Evolutionary conservation across 208 protist genomes (phyloP).

Genomic region (Acanthamoeba lenticulata): DNA sequence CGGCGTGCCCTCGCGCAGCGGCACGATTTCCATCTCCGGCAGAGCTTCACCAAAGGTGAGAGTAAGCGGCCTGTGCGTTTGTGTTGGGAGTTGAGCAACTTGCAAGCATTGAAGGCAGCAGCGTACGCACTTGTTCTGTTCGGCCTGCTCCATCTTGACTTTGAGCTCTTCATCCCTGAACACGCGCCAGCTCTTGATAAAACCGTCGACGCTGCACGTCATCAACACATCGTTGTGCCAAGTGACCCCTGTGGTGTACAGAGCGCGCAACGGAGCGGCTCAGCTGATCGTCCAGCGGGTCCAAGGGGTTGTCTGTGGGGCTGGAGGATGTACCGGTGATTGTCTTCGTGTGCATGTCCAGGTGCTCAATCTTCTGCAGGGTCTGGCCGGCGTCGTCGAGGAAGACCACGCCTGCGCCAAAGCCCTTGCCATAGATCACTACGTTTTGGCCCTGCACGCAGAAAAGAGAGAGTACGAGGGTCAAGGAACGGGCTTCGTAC

Average conservation of each 20-base stretch:
- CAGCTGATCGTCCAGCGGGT: neutral
- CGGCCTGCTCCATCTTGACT: neutral
- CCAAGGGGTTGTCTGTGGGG: neutral
- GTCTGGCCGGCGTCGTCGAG: neutral
- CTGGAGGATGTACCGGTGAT: neutral
- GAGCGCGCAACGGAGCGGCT: neutral
- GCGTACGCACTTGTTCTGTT: neutral
- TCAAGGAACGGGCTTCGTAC: no score
- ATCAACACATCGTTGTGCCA: conserved; percentile 36
- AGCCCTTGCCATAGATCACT: conserved; percentile 27
- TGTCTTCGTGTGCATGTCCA: conserved; percentile 29
- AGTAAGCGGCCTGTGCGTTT: neutral
- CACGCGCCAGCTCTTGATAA: conserved; percentile 31
- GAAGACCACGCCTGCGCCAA: neutral
- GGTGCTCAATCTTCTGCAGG: conserved; percentile 7
- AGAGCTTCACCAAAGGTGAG: neutral
- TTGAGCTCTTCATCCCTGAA: neutral
- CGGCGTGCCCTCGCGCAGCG: neutral
- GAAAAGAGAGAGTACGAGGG: neutral
- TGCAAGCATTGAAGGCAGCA: neutral
- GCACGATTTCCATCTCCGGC: neutral
- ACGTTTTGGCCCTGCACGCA: neutral
- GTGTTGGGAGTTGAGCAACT: neutral
- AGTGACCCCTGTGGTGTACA: neutral
- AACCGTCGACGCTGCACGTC: conserved; percentile 35